A percentile compares a stretch with the other conserved stretches of the same genome.
These are phyloP conservation scores for Fusarium sulawesiense DNA, from an alignment of 2,329 filamentous ascomycete genomes.

Conservation along the genomic window DNA sequence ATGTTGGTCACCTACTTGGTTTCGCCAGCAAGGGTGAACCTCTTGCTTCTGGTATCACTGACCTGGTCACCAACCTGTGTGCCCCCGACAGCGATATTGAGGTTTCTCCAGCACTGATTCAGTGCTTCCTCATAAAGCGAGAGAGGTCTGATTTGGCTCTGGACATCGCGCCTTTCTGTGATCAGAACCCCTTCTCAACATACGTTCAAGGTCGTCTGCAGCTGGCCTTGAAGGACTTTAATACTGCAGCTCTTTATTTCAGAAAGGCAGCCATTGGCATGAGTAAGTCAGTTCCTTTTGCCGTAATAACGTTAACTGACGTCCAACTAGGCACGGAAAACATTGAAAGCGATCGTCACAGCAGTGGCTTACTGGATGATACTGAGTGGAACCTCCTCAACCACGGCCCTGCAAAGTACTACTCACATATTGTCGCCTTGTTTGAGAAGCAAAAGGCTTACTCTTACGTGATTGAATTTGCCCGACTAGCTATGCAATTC, in stretches of 20 bases:
- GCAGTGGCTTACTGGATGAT: slow-evolving; percentile 76
- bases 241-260: slow-evolving; percentile 79
- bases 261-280: slow-evolving; percentile 84
- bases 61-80: slow-evolving; percentile 74
- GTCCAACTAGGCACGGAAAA: slow-evolving; percentile 57
- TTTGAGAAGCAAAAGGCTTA: slow-evolving; percentile 83
- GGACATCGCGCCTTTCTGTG: slow-evolving; percentile 67
- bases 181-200: slow-evolving; percentile 71
- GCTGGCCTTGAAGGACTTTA: slow-evolving; percentile 78
- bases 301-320: slow-evolving; percentile 43
- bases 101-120: slow-evolving; percentile 68
- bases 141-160: slow-evolving; percentile 70
- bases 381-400: slow-evolving; percentile 77
- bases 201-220: slow-evolving; percentile 88
- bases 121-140: slow-evolving; percentile 70
- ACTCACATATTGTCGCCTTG: slow-evolving; percentile 83
- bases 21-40: slow-evolving; percentile 64
- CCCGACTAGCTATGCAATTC: slow-evolving; percentile 78
- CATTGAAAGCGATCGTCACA: slow-evolving; percentile 64
- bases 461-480: slow-evolving; percentile 86
- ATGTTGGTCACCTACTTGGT: slow-evolving; percentile 72
- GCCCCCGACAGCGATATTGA: slow-evolving; percentile 74
- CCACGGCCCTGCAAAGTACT: slow-evolving; percentile 83
- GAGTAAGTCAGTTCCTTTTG: slow-evolving; percentile 67
- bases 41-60: slow-evolving; percentile 71